A percentile compares a stretch with the other conserved stretches of the same genome.
phyloP scores from a whole-genome alignment of 768 basidiomycete species.

The Mycena polygramma region DNA sequence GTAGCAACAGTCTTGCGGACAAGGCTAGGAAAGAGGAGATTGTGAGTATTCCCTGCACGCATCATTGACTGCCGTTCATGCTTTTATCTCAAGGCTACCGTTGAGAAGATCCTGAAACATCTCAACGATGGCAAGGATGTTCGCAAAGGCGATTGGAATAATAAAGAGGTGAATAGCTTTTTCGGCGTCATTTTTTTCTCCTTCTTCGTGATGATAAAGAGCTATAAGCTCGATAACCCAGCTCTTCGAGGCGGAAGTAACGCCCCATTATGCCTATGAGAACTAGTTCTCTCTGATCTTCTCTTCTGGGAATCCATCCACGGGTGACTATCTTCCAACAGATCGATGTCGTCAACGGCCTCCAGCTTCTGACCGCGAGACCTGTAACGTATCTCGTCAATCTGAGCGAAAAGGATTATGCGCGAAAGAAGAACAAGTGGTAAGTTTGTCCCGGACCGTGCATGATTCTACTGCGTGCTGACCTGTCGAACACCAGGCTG shows the following conservation, averaged over 20 bases:
- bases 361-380: constrained; percentile 94
- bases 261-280: constrained; percentile 78
- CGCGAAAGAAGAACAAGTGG: constrained; percentile 99
- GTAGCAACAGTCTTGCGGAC: constrained; percentile 85
- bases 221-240: constrained; percentile 86
- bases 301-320: too few species aligned
- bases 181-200: constrained; percentile 11
- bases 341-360: constrained; percentile 92
- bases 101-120: constrained; percentile 87
- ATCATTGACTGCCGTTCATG: background rate
- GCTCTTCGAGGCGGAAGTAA: constrained; percentile 91
- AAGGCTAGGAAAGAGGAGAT: constrained; percentile 99
- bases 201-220: constrained; percentile 75
- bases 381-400: constrained; percentile 99
- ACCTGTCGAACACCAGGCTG: constrained; percentile 64
- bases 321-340: constrained; percentile 45
- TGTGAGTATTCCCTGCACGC: constrained; percentile 51
- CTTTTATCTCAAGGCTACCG: constrained; percentile 67
- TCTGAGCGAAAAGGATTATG: constrained; percentile 92
- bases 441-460: constrained; percentile 43
- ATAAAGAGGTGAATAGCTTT: constrained; percentile 95
- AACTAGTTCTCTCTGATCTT: too few species aligned
- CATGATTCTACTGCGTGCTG: background rate
- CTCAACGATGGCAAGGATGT: constrained; percentile 90
- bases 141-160: constrained; percentile 93